Evolutionary conservation across 345 rosid genomes (phyloP).

Genomic region (Lepidium didymum): DNA sequence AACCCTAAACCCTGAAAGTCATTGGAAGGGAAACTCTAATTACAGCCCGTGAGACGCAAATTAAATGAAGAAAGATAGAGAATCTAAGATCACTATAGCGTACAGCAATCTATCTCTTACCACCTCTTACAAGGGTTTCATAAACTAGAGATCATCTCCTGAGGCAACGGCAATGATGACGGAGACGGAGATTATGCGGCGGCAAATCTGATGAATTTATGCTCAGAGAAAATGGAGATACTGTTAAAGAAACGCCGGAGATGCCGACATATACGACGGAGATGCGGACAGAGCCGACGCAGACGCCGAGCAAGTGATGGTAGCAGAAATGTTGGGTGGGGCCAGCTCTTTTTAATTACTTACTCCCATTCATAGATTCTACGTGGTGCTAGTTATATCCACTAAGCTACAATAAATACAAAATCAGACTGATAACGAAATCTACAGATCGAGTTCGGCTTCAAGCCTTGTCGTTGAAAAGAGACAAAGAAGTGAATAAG

Average conservation of each 20-base stretch:
- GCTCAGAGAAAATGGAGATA: background rate
- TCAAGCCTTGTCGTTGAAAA: background rate
- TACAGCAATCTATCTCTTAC: background rate
- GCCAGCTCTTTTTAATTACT: background rate
- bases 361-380: background rate
- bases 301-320: background rate
- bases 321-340: background rate
- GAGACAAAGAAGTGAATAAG: background rate
- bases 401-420: background rate
- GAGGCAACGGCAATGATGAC: background rate
- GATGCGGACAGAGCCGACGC: background rate
- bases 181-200: background rate
- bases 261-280: background rate
- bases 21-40: background rate
- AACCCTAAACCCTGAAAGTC: background rate
- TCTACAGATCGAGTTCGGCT: no score
- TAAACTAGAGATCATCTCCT: background rate
- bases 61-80: no score
- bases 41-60: background rate
- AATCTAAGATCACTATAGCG: background rate
- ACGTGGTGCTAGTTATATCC: background rate
- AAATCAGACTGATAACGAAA: no score
- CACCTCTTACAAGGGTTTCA: background rate
- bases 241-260: background rate
- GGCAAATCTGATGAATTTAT: background rate